phyloP scores from a whole-genome alignment of 2,329 filamentous ascomycete genomes.

The Penicillium brevicompactum region DNA sequence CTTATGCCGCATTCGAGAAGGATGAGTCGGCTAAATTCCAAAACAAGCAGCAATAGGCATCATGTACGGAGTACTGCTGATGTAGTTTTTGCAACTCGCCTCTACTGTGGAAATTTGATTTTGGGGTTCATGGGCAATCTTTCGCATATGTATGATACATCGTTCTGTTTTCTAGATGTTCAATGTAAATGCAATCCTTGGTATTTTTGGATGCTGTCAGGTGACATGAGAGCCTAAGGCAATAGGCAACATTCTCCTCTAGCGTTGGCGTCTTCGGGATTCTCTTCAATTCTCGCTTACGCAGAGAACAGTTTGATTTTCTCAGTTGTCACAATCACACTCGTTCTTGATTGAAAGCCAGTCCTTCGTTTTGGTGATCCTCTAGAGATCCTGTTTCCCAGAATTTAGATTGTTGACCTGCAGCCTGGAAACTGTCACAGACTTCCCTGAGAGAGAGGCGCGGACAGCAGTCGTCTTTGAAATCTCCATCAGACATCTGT shows the following conservation, averaged over 20 bases:
- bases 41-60: conserved; percentile 69
- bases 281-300: conserved; percentile 19
- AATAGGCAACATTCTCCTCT: conserved; percentile 18
- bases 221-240: conserved; percentile 24
- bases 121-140: conserved; percentile 10
- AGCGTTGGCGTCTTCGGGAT: conserved; percentile 20
- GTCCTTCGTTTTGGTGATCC: conserved; percentile 19
- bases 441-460: conserved; percentile 1
- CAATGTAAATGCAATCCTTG: conserved; percentile 1
- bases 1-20: conserved; percentile 94
- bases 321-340: neutral
- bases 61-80: conserved; percentile 1
- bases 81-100: conserved; percentile 3
- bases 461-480: neutral
- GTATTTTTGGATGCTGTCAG: conserved; percentile 23
- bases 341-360: conserved; percentile 7
- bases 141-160: conserved; percentile 26
- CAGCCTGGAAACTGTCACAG: conserved; percentile 7
- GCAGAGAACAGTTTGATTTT: neutral
- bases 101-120: conserved; percentile 13
- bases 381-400: neutral
- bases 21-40: conserved; percentile 87
- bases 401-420: neutral
- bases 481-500: neutral
- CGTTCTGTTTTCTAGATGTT: conserved; percentile 7